Evolutionary conservation across 768 basidiomycete genomes (phyloP), one percentile per base, ranked within the genome.

Genomic region (Naganishia kalamii): DNA sequence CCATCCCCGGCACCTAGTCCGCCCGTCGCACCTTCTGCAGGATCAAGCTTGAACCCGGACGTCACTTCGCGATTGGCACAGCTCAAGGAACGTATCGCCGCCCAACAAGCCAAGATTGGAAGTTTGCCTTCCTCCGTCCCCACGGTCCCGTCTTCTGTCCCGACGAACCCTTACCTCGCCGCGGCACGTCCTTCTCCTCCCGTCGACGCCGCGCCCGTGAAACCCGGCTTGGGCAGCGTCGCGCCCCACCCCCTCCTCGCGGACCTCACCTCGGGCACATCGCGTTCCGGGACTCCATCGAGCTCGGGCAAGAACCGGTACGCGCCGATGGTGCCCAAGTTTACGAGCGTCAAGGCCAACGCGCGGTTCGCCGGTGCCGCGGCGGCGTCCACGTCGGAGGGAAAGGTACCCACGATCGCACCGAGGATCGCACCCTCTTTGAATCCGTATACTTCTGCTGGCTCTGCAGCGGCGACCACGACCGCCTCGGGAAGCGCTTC

Each of bases 301-400:
- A 3, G 41, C 7, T 23, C 3, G 79, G 70, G 72, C 52, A 91
- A 93, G 77, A 90, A 96, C 77, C 81, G 88, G 67, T 96, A 96
- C 79, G 94, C 93, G 76, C 71, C 94, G 19, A 97, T 99, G 93
- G 92, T 93, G 69, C 96, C 96, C 54, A 99, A 99, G 78, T 99
- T 98, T 77, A 90, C 93, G 0, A 90, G 91, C 3, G 92, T 94
- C 78, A 92, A 88, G 81, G 90, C 87, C 21, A 51, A 81, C 70
- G 33, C 48, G 62, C 43, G 27, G 46, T 23, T 51, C 25, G 66
- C 65, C 27, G 63, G 68, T 67, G 17, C 71, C 49, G 2, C 10
- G 7, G 75, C 78, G n/a, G 70, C 76, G 0, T 73, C 71, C 57
- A 66, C 72, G 1, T 33, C 32, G 10, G 23, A 25, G 12, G 11